These are phyloP conservation scores for Fusarium albosuccineum DNA, from an alignment of 2,329 filamentous ascomycete genomes.

Conservation along the genomic window DNA sequence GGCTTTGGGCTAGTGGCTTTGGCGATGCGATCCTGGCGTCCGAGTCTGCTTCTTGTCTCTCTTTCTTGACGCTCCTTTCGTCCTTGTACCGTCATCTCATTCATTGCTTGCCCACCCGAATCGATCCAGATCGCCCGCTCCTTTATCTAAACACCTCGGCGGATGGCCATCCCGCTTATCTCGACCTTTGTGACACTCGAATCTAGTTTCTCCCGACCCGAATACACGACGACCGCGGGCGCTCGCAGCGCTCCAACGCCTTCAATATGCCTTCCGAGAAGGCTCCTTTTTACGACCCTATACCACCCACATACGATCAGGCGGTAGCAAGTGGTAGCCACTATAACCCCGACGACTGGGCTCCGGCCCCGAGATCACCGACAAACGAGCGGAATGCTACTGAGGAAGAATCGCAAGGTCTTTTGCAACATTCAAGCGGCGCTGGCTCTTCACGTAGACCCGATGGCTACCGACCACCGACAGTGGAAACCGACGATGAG, in stretches of 20 bases:
- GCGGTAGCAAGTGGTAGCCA: constrained; percentile 54
- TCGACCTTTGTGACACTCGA: constrained; percentile 20
- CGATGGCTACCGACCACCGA: constrained; percentile 80
- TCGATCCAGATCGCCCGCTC: constrained; percentile 34
- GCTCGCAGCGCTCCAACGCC: constrained; percentile 33
- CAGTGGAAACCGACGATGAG: constrained; percentile 82
- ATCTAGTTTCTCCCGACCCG: constrained; percentile 12
- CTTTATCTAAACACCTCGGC: constrained; percentile 26
- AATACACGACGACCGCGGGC: constrained; percentile 33
- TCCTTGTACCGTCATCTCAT: constrained; percentile 21
- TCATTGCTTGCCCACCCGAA: constrained; percentile 18
- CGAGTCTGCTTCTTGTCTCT: constrained; percentile 39
- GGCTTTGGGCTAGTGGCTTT: constrained; percentile 24
- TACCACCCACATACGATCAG: constrained; percentile 60
- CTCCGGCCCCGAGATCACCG: constrained; percentile 48
- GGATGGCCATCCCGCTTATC: constrained; percentile 31
- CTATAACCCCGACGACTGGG: constrained; percentile 50
- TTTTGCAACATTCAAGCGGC: constrained; percentile 70
- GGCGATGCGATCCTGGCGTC: constrained; percentile 41
- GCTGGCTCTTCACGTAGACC: constrained; percentile 59
- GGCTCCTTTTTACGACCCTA: constrained; percentile 58
- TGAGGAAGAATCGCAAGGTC: constrained; percentile 81
- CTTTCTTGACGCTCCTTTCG: constrained; percentile 46
- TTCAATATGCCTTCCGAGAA: constrained; percentile 55
- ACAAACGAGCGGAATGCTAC: constrained; percentile 72